Percentiles rank a stretch among this genome's conserved stretches.
These are phyloP conservation scores for Malus sieversii DNA, from an alignment of 306 rosid species.

Conservation along the genomic window DNA sequence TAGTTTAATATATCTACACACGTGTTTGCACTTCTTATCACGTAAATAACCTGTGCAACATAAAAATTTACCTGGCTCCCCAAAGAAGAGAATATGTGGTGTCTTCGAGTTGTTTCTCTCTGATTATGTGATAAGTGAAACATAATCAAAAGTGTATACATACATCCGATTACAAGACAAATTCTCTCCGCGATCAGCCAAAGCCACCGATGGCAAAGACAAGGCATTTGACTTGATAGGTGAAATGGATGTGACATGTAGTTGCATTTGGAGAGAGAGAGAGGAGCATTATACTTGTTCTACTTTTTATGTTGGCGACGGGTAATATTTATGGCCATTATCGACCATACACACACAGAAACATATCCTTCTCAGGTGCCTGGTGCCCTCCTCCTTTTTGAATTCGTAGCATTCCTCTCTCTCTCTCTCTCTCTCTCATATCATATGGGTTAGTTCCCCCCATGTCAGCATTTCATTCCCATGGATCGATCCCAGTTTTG, in stretches of 20 bases:
- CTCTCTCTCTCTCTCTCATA: too few species aligned
- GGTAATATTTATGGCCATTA: neutral
- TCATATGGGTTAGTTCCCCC: neutral
- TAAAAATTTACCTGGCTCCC: too few species aligned
- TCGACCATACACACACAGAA: conserved; percentile 21
- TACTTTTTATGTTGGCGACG: conserved; percentile 14
- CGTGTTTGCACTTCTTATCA: too few species aligned
- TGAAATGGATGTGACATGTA: conserved; percentile 16
- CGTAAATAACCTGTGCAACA: too few species aligned
- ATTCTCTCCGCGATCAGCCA: neutral
- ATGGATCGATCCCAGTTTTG: conserved; percentile 23
- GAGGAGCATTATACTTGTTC: conserved; percentile 20
- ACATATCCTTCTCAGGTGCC: conserved; percentile 37
- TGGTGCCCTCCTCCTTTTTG: conserved; percentile 9
- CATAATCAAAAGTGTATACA: too few species aligned
- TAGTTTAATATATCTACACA: neutral
- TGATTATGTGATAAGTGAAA: too few species aligned
- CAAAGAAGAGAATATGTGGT: too few species aligned
- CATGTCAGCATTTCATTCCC: conserved; percentile 29
- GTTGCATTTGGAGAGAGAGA: neutral
- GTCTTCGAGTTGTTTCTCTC: too few species aligned
- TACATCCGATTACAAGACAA: neutral
- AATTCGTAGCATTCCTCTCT: neutral
- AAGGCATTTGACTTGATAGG: conserved; percentile 9
- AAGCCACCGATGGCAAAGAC: conserved; percentile 23